Conservation (phyloP, 73 alveolate species). For the Diophrys sp. region DNA sequence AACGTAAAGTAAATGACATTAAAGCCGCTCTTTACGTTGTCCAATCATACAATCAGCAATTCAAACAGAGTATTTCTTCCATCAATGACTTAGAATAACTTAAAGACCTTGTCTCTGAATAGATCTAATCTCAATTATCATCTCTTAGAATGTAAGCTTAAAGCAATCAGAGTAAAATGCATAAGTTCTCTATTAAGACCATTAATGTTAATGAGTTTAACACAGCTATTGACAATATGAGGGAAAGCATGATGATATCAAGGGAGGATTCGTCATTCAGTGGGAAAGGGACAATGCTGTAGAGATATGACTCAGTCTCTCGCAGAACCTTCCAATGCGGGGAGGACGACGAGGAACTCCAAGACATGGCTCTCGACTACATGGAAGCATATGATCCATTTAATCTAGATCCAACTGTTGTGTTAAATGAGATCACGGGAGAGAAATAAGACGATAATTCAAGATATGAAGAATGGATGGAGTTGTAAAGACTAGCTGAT, state of each 20-base stretch:
- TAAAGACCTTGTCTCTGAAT: background rate
- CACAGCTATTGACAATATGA: background rate
- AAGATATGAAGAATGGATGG: background rate
- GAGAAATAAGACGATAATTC: background rate
- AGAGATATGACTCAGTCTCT: background rate
- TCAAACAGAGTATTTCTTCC: background rate
- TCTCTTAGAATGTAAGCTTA: background rate
- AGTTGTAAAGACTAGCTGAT: background rate
- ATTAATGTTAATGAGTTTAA: background rate
- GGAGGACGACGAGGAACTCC: background rate
- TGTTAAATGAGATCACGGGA: background rate
- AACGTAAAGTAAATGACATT: background rate
- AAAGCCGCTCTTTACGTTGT: background rate
- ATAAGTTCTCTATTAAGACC: background rate
- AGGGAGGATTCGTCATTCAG: background rate
- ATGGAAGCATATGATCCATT: background rate
- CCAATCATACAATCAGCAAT: no score
- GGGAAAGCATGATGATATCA: background rate
- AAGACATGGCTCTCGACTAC: background rate
- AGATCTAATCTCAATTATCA: background rate
- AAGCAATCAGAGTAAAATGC: background rate
- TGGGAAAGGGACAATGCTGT: background rate
- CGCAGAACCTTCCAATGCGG: no score
- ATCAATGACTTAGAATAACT: background rate
- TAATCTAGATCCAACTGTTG: background rate